Evolutionary conservation across 441 rosid genomes (phyloP), one percentile per base, ranked within the genome.

Genomic region (Brassica balearica): DNA sequence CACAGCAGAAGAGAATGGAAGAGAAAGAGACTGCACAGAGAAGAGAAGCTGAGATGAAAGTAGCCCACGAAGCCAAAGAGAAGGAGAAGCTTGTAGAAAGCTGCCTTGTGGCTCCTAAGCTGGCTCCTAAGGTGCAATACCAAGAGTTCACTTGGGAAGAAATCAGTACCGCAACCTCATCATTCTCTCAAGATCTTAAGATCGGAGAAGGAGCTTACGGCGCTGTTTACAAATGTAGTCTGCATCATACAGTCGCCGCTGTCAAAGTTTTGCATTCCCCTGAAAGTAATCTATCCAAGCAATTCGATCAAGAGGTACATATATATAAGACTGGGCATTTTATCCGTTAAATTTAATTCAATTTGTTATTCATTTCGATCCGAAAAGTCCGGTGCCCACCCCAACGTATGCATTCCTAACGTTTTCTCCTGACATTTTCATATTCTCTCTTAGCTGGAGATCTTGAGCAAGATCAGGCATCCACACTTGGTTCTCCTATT

Each of bases 221-320:
- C 0, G 77, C 58, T 36, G 84, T 81, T 58, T 81, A 77, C 72
- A 81, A 81, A 74, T 81, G 84, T 76, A 81, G 20, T 77, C 81
- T 81, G 0, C 81, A 81, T 17, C 81, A 81, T 58, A 81, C 84
- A 68, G 51, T 60, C 23, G 60, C 60, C 23, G 60, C 60, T 55
- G 60, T 55, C 60, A 55, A 55, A 55, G 60, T 55, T 55, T 55
- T 55, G 60, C 60, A 55, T 55, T 55, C 60, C 60, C 60, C 60
- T 55, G 60, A 55, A 55, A 55, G 60, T 55, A 55, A 55, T 55
- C 60, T 55, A 55, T 55, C 60, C 23, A 55, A 55, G 23, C 60
- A 55, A 80, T 95, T 93, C 74, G 87, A 80, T 81, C 90, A 85
- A 83, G 99, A 95, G 97, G 97, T 95, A 17, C 60, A 0, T 55